Percentiles rank a stretch among this genome's conserved stretches.
These are phyloP conservation scores for Trichoderma erinaceum DNA, from an alignment of 495 filamentous ascomycete species.

Conservation along the genomic window DNA sequence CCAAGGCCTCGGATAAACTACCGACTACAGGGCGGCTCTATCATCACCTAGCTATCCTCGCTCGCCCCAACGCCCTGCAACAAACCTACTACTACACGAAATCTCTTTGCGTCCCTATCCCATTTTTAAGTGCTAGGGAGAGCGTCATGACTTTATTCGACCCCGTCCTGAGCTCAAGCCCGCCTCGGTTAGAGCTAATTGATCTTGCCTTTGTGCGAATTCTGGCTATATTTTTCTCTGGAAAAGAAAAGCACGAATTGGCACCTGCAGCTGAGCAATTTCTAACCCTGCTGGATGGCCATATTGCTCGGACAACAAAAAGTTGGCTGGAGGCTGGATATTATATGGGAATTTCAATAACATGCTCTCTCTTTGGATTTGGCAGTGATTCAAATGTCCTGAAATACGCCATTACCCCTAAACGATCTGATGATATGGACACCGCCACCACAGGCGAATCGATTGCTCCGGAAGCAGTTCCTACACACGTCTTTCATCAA, in stretches of 20 bases:
- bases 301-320: conserved; percentile 51
- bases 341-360: conserved; percentile 48
- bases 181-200: conserved; percentile 15
- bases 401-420: conserved; percentile 26
- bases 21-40: conserved; percentile 70
- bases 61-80: conserved; percentile 64
- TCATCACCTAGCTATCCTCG: conserved; percentile 78
- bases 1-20: conserved; percentile 63
- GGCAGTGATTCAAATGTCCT: conserved; percentile 34
- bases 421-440: conserved; percentile 21
- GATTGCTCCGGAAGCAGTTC: background rate
- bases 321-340: conserved; percentile 67
- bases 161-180: conserved; percentile 48
- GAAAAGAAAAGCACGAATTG: conserved; percentile 43
- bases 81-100: conserved; percentile 69
- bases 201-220: conserved; percentile 54
- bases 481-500: conserved; percentile 23
- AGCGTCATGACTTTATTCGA: conserved; percentile 67
- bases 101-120: conserved; percentile 42
- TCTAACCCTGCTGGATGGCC: conserved; percentile 46
- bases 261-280: conserved; percentile 45
- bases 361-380: conserved; percentile 35
- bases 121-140: conserved; percentile 58
- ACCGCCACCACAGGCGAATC: conserved; percentile 21
- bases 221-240: conserved; percentile 61